These are phyloP conservation scores for Tetrapisispora pingtungensis DNA, from an alignment of 805 yeast genomes.

Conservation along the genomic window DNA sequence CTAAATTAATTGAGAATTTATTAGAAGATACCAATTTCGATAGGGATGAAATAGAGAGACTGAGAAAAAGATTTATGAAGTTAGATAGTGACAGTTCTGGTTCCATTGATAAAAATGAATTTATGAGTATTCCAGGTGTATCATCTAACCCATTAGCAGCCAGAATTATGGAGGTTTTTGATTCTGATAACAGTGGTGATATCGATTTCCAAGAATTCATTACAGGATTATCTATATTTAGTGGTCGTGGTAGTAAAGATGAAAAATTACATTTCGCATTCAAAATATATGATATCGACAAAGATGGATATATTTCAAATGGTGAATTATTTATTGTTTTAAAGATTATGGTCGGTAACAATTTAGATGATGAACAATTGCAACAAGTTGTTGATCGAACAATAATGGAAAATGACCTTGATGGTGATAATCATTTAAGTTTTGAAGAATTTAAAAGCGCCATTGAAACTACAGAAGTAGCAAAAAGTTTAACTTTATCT, in stretches of 20 bases:
- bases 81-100: slow-evolving; percentile 90
- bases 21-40: slow-evolving; percentile 82
- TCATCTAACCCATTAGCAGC: slow-evolving; percentile 81
- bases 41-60: slow-evolving; percentile 81
- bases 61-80: slow-evolving; percentile 89
- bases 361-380: slow-evolving; percentile 72
- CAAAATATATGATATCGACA: slow-evolving; percentile 88
- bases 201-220: slow-evolving; percentile 95
- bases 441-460: slow-evolving; percentile 80
- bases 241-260: slow-evolving; percentile 67
- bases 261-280: slow-evolving; percentile 86
- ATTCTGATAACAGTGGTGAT: slow-evolving; percentile 83
- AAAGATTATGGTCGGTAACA: slow-evolving; percentile 95
- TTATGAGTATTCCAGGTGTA: slow-evolving; percentile 86
- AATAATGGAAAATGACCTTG: slow-evolving; percentile 81
- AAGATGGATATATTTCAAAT: slow-evolving; percentile 89
- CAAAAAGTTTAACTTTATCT: slow-evolving; percentile 48
- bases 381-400: slow-evolving; percentile 98
- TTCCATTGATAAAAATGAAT: slow-evolving; percentile 81
- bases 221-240: slow-evolving; percentile 74
- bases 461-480: slow-evolving; percentile 44
- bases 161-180: slow-evolving; percentile 88
- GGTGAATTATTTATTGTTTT: slow-evolving; percentile 89
- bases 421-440: slow-evolving; percentile 76
- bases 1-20: slow-evolving; percentile 54